These are phyloP conservation scores for Mortierella alpina DNA, from an alignment of 192 early-diverging fungal genomes.

Conservation along the genomic window DNA sequence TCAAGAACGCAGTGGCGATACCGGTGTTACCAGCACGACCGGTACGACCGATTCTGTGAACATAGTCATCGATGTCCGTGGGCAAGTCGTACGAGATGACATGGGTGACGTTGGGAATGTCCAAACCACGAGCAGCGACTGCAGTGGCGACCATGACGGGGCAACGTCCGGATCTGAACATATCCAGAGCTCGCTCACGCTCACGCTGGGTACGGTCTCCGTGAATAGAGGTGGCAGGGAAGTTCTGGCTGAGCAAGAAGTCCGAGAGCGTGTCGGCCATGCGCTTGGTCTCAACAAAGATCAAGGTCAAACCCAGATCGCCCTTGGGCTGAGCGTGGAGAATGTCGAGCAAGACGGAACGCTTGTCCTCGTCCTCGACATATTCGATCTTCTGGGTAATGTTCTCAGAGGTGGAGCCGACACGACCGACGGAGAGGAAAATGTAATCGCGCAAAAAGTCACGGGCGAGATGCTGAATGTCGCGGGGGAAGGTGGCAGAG, in stretches of 20 bases:
- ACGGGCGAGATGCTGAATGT: constrained; percentile 88
- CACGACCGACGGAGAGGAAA: constrained; percentile 91
- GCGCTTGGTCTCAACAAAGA: constrained; percentile 98
- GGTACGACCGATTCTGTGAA: constrained; percentile 99
- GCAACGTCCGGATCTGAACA: constrained; percentile 85
- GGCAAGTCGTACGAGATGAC: constrained; percentile 98
- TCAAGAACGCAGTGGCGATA: constrained; percentile 94
- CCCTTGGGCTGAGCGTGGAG: constrained; percentile 64
- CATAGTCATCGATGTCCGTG: constrained; percentile 96
- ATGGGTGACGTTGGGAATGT: constrained; percentile 85
- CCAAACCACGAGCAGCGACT: constrained; percentile 95
- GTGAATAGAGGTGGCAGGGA: constrained; percentile 97
- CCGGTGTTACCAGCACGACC: constrained; percentile 97
- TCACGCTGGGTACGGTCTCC: constrained; percentile 96
- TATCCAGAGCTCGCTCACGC: constrained; percentile 90
- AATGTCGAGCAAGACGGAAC: constrained; percentile 88
- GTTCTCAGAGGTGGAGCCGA: constrained; percentile 95
- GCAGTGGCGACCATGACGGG: constrained; percentile 96
- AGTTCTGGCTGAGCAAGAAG: constrained; percentile 77
- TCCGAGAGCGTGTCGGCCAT: constrained; percentile 91
- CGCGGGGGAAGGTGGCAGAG: constrained; percentile 91
- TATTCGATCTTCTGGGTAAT: constrained; percentile 94
- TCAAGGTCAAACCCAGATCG: constrained; percentile 81
- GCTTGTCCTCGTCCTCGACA: constrained; percentile 95
- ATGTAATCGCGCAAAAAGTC: constrained; percentile 88